Base-by-base conservation (phyloP, 2,329 filamentous ascomycete species). In the Intubia oerlemansii region DNA sequence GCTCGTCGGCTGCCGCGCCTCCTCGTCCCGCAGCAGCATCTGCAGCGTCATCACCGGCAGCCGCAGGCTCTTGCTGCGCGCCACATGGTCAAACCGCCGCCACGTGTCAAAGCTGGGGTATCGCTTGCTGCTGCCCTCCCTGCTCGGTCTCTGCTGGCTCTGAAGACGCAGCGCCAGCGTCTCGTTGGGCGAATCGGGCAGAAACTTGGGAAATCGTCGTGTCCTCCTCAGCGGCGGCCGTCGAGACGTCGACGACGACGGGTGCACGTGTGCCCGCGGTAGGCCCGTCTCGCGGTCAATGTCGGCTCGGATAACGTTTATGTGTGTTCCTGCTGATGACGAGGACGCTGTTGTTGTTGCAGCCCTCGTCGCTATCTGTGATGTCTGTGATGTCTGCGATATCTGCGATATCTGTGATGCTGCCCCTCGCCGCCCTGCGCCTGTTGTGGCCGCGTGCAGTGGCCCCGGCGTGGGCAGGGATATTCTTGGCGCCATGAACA, bases 31-130 rank as follows among this genome's bases (percentile, higher is more conserved):
- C 23, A 45, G 27, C 24, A 38, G 32, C 28, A 35, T 31, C 34
- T 45, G 42, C 29, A 43, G 32, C 17, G 39, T 25, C 28, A 44
- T 25, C n/a, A 46, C 24, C 2, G 42, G 36, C 20, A 42, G 33
- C 24, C 44, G 39, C 24, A 36, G 24, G 26, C 40, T 45, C 16
- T 24, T 30, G 31, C 35, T 41, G 18, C 27, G 13, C 4, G 41
- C 42, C 15, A 38, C 29, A 9, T 27, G 16, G 7, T 36, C 33
- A 17, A 38, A 35, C 11, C 34, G 35, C 20, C 25, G 19, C 38
- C 38, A 40, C 2, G 31, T 17, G 19, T 17, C 24, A 30, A 35
- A 40, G 1, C 33, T 35, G 17, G 39, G 27, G n/a, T n/a, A n/a
- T n/a, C n/a, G n/a, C n/a, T n/a, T n/a, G n/a, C n/a, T n/a, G n/a